These are phyloP conservation scores for Lipomyces mesembrius DNA, from an alignment of 805 yeast species.

Conservation along the genomic window DNA sequence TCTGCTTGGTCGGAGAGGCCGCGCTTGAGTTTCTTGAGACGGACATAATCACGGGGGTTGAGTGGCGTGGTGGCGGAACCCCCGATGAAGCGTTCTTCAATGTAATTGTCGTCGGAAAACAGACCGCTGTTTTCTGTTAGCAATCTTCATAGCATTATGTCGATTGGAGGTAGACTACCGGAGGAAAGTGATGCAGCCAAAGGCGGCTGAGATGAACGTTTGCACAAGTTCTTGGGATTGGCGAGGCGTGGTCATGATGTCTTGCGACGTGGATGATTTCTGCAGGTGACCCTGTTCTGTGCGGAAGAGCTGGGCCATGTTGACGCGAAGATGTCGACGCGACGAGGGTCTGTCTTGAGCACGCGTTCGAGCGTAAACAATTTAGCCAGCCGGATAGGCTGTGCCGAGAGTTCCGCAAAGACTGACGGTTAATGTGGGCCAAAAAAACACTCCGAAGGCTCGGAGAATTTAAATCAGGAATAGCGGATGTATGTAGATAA, in stretches of 20 bases:
- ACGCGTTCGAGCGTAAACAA: neutral
- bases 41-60: constrained; percentile 48
- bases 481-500: neutral
- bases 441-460: neutral
- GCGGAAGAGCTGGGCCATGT: constrained; percentile 29
- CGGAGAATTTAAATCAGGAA: neutral
- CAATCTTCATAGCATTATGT: neutral
- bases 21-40: constrained; percentile 54
- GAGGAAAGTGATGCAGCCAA: constrained; percentile 62
- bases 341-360: too few species aligned
- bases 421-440: neutral
- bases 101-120: constrained; percentile 60
- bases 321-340: neutral
- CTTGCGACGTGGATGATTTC: constrained; percentile 15
- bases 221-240: constrained; percentile 55
- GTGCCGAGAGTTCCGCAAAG: neutral
- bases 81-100: constrained; percentile 54
- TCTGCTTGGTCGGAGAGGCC: constrained; percentile 57
- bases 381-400: too few species aligned
- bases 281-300: constrained; percentile 16
- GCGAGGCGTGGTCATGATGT: constrained; percentile 19
- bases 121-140: constrained; percentile 50
- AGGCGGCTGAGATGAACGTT: constrained; percentile 56
- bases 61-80: constrained; percentile 39
- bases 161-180: constrained; percentile 13